Percentiles rank a stretch among this genome's conserved stretches.
Conservation (phyloP, 805 yeast species). For the Scheffersomyces coipomensis region DNA sequence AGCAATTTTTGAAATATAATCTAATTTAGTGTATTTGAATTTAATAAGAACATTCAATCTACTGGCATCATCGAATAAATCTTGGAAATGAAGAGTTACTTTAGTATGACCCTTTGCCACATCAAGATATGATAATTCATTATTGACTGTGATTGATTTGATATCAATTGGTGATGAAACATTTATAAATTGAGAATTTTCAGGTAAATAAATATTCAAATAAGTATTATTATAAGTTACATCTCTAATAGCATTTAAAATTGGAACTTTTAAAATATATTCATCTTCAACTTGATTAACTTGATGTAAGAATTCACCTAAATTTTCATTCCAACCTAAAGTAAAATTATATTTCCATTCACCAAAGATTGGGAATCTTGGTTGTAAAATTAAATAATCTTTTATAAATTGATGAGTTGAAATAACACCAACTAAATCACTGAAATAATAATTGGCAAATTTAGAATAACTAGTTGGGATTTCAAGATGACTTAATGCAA, state of each 20-base stretch:
- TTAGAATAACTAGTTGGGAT: slow-evolving; percentile 46
- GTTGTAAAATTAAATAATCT: slow-evolving; percentile 59
- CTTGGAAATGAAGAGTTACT: slow-evolving; percentile 55
- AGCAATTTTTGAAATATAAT: slow-evolving; percentile 63
- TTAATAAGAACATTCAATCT: slow-evolving; percentile 54
- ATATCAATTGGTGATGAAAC: slow-evolving; percentile 56
- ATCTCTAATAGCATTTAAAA: slow-evolving; percentile 70
- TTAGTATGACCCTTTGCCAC: slow-evolving; percentile 75
- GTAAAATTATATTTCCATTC: slow-evolving; percentile 97
- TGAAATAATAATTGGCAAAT: slow-evolving; percentile 63
- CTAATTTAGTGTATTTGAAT: slow-evolving; percentile 57
- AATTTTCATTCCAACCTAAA: slow-evolving; percentile 80
- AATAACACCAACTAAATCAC: slow-evolving; percentile 92
- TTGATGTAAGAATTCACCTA: slow-evolving; percentile 51
- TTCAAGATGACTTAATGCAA: slow-evolving; percentile 62
- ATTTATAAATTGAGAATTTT: slow-evolving; percentile 65
- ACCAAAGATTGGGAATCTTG: slow-evolving; percentile 94
- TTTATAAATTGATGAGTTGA: slow-evolving; percentile 60
- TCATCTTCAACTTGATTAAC: slow-evolving; percentile 38
- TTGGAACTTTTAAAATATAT: slow-evolving; percentile 65
- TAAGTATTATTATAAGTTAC: slow-evolving; percentile 63
- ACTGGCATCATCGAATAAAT: slow-evolving; percentile 69
- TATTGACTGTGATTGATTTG: slow-evolving; percentile 24
- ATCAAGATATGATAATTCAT: slow-evolving; percentile 67
- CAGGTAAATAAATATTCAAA: slow-evolving; percentile 75